These are phyloP conservation scores for Chimonanthus praecox DNA, from an alignment of 164 flowering plant genomes.

Conservation along the genomic window DNA sequence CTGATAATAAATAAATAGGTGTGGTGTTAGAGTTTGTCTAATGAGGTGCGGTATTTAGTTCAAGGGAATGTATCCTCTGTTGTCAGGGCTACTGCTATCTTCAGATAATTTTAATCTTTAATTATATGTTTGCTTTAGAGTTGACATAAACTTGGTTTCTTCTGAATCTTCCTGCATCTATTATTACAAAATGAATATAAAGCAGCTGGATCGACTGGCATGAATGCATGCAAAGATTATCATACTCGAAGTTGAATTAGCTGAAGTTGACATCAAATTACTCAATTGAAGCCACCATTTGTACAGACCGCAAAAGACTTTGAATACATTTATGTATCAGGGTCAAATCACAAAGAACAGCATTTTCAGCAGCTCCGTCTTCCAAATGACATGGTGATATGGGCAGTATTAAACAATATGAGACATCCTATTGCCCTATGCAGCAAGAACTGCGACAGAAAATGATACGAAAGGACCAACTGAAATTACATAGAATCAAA, in stretches of 20 bases:
- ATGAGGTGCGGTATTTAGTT: too few species aligned
- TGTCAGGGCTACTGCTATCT: conserved; percentile 1
- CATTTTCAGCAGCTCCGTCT: background rate
- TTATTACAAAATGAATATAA: background rate
- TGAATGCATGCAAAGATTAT: background rate
- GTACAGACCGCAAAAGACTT: background rate
- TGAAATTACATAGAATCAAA: background rate
- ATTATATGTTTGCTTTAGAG: background rate
- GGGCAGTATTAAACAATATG: background rate
- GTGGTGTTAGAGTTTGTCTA: conserved; percentile 8
- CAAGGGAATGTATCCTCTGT: conserved; percentile 11
- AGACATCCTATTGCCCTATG: too few species aligned
- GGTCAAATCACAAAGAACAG: background rate
- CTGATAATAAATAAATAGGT: background rate
- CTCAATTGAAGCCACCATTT: background rate
- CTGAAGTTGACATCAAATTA: background rate
- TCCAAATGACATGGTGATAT: background rate
- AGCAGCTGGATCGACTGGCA: background rate
- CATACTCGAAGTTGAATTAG: background rate
- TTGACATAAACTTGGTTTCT: background rate
- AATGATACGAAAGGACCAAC: background rate
- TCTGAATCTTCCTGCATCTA: background rate
- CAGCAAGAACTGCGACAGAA: too few species aligned
- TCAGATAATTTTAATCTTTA: conserved; percentile 1
- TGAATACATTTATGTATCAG: background rate